Evolutionary conservation across 176 grass and related monocot species (phyloP).

Genomic region (Tillandsia fasciculata): DNA sequence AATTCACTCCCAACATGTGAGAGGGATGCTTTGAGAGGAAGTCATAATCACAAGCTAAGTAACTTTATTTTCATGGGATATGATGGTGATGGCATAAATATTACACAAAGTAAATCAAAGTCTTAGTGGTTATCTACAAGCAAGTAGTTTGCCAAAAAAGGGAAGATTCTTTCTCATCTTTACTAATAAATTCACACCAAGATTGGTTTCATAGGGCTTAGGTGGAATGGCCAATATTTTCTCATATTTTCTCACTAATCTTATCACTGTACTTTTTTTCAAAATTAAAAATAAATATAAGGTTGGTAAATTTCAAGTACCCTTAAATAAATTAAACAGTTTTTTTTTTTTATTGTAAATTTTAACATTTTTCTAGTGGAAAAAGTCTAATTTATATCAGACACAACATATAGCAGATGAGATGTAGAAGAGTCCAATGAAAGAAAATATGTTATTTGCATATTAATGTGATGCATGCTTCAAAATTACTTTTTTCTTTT

Average conservation of each 20-base stretch:
- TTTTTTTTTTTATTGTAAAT: too few relatives aligned
- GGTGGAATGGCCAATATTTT: background rate
- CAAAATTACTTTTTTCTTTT: too few relatives aligned
- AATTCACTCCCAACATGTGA: background rate
- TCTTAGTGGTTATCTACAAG: background rate
- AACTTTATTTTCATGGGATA: background rate
- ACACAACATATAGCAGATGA: too few relatives aligned
- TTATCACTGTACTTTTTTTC: too few relatives aligned
- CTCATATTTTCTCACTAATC: background rate
- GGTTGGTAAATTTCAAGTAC: too few relatives aligned
- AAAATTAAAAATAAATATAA: too few relatives aligned
- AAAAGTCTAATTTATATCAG: too few relatives aligned
- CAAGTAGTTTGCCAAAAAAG: background rate
- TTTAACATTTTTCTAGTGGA: too few relatives aligned
- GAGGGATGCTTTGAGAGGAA: conserved; percentile 3
- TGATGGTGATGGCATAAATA: background rate
- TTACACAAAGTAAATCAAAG: background rate
- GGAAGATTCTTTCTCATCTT: background rate
- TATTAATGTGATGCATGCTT: too few relatives aligned
- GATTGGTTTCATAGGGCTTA: background rate
- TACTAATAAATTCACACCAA: background rate
- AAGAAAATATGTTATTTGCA: too few relatives aligned
- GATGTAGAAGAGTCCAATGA: too few relatives aligned
- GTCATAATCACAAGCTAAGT: background rate
- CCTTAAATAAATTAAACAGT: too few relatives aligned